phyloP scores from a whole-genome alignment of 2,329 filamentous ascomycete species.

The Colletotrichum lindemuthianum region DNA sequence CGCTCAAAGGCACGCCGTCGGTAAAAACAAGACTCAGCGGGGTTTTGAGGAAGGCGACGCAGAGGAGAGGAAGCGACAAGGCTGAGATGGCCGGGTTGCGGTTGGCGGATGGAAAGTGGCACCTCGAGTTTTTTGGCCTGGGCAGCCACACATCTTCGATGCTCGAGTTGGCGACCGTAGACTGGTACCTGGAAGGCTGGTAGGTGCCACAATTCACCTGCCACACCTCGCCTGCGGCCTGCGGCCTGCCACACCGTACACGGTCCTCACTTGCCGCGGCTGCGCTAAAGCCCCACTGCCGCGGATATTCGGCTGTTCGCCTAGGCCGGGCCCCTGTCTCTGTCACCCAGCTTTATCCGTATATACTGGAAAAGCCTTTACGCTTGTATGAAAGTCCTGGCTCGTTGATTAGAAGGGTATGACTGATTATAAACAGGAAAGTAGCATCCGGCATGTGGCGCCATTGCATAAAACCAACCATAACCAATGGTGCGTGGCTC shows the following conservation, averaged over 20 bases:
- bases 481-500: too few relatives aligned
- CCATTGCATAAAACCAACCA: too few relatives aligned
- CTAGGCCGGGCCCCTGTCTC: neutral
- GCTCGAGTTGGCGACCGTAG: neutral
- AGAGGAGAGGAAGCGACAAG: slow-evolving; percentile 23
- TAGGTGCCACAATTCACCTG: too few relatives aligned
- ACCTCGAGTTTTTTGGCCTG: slow-evolving; percentile 27
- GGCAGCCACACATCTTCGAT: slow-evolving; percentile 15
- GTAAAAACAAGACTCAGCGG: slow-evolving; percentile 22
- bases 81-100: slow-evolving; percentile 33
- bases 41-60: slow-evolving; percentile 29
- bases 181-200: too few relatives aligned
- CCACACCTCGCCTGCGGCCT: too few relatives aligned
- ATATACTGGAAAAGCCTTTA: neutral
- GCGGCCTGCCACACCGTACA: slow-evolving; percentile 2
- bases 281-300: slow-evolving; percentile 17
- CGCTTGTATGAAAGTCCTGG: too few relatives aligned
- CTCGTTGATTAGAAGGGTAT: too few relatives aligned
- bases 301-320: slow-evolving; percentile 3
- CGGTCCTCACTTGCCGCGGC: too few relatives aligned
- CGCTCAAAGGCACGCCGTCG: slow-evolving; percentile 27
- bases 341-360: too few relatives aligned
- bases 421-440: too few relatives aligned
- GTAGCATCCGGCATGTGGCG: too few relatives aligned
- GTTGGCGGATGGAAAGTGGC: slow-evolving; percentile 23